Evolutionary conservation across 2,329 filamentous ascomycete genomes (phyloP), one percentile per base, ranked within the genome.

Genomic region (Sporothrix variecibatus): DNA sequence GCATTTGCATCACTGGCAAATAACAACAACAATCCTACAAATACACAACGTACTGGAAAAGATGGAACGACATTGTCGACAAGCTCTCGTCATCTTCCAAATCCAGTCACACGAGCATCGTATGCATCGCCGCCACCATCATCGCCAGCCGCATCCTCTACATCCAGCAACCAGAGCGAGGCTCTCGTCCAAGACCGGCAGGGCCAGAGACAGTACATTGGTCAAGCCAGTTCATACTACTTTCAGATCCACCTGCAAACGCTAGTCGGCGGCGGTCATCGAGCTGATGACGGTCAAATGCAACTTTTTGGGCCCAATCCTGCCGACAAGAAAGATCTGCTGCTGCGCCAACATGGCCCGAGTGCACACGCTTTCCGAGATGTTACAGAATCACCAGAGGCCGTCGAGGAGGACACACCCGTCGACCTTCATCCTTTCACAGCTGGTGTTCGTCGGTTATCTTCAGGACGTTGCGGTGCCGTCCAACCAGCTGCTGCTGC

Each of bases 131-230:
- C 49, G 5, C 20, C 51, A 38, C 31, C 68, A 12, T 58, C 68
- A 11, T 60, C 68, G 1, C 53, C 53, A 17, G 26, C 69, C 0
- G 20, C 31, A 0, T 28, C 68, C 1, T 34, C 68, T 2, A 7
- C 67, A 46, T 53, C 67, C 46, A 49, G 40, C 67, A 69, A 17
- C 67, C 67, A 73, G 8, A 70, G 83, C 31, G 81, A 83, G 62
- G 76, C 79, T 34, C 74, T 82, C 34, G 78, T 84, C 15, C 83
- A 81, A 3, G 83, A 85, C 75, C 82, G 83, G 75, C 83, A 84
- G 73, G 83, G 83, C 6, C 83, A 84, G 77, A 81, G 80, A 26
- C 83, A 85, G 76, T 85, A 84, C 76, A 84, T 85, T 75, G 83
- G 83, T 0, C 82, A 81, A 1, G 80, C 80, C 58, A 84, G 82